These are phyloP conservation scores for Bocquillonia castaneifolia DNA, from an alignment of 441 rosid species.

Conservation along the genomic window DNA sequence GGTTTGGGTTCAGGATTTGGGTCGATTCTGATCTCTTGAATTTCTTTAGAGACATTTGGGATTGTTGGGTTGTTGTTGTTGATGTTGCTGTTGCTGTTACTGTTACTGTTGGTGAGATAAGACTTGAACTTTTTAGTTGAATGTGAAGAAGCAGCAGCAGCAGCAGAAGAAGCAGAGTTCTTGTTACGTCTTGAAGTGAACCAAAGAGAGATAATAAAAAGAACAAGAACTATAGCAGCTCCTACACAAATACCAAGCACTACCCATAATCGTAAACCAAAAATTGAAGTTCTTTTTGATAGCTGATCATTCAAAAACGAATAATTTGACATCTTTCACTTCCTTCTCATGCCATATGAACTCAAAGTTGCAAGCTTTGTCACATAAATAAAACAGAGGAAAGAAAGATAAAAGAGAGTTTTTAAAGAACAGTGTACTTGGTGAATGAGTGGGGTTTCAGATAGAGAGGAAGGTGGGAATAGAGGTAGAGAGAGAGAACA, in stretches of 20 bases:
- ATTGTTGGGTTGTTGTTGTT: slow-evolving; percentile 41
- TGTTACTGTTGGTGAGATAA: too few species aligned
- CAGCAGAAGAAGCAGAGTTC: too few species aligned
- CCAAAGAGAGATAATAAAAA: slow-evolving; percentile 59
- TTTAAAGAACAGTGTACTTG: neutral
- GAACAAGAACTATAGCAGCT: slow-evolving; percentile 54
- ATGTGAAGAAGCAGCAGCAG: slow-evolving; percentile 19
- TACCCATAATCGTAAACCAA: slow-evolving; percentile 52
- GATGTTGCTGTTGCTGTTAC: neutral
- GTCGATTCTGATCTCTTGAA: slow-evolving; percentile 66
- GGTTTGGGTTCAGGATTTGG: slow-evolving; percentile 29
- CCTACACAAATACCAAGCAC: slow-evolving; percentile 54
- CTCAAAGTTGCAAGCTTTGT: slow-evolving; percentile 2
- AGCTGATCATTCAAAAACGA: slow-evolving; percentile 42
- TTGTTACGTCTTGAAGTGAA: slow-evolving; percentile 41
- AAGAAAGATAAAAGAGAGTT: neutral
- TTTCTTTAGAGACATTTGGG: slow-evolving; percentile 71
- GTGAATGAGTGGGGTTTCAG: slow-evolving; percentile 10
- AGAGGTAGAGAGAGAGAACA: neutral
- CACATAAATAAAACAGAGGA: neutral
- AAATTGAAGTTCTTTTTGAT: slow-evolving; percentile 49
- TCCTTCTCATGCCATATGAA: neutral
- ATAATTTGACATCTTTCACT: slow-evolving; percentile 37
- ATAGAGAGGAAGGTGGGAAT: neutral
- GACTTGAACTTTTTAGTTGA: slow-evolving; percentile 14